Evolutionary conservation across 805 yeast genomes (phyloP).

Genomic region (Spathaspora boniae): DNA sequence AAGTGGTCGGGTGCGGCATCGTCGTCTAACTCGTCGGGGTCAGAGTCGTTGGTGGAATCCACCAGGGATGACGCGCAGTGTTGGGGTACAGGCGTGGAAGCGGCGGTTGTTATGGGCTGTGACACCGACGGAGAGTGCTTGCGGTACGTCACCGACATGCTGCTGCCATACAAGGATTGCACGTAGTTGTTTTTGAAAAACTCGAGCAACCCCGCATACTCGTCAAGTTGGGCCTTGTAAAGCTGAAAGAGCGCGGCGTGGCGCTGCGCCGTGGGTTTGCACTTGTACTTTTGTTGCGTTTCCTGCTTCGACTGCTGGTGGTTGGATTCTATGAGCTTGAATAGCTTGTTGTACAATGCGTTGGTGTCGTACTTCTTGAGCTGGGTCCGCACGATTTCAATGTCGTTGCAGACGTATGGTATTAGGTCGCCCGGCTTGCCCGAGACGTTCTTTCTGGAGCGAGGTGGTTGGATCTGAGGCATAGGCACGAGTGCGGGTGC

Average conservation of each 20-base stretch:
- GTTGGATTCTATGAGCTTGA: conserved; percentile 17
- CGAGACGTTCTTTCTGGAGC: conserved; percentile 5
- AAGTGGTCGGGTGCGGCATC: conserved; percentile 38
- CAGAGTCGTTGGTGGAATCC: neutral
- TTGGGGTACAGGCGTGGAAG: neutral
- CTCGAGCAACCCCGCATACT: conserved; percentile 18
- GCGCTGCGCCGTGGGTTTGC: conserved; percentile 11
- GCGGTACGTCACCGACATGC: too few species aligned
- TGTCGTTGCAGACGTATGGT: conserved; percentile 21
- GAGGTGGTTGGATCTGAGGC: conserved; percentile 1
- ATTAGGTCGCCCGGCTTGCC: conserved; percentile 19
- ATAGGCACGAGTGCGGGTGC: neutral
- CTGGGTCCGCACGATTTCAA: conserved; percentile 17
- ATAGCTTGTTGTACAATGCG: conserved; percentile 20
- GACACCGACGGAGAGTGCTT: neutral
- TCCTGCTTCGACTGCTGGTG: conserved; percentile 15
- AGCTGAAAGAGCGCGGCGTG: conserved; percentile 15
- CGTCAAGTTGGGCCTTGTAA: conserved; percentile 18
- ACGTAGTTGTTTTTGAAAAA: conserved; percentile 22
- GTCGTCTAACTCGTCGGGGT: conserved; percentile 8
- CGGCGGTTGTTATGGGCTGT: conserved; percentile 1
- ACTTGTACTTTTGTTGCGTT: conserved; percentile 13
- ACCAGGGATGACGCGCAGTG: neutral
- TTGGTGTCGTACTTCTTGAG: conserved; percentile 21
- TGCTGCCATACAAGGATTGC: conserved; percentile 19